Base-by-base conservation (phyloP, 352 stramenopile species). In the Pythium volutum region DNA sequence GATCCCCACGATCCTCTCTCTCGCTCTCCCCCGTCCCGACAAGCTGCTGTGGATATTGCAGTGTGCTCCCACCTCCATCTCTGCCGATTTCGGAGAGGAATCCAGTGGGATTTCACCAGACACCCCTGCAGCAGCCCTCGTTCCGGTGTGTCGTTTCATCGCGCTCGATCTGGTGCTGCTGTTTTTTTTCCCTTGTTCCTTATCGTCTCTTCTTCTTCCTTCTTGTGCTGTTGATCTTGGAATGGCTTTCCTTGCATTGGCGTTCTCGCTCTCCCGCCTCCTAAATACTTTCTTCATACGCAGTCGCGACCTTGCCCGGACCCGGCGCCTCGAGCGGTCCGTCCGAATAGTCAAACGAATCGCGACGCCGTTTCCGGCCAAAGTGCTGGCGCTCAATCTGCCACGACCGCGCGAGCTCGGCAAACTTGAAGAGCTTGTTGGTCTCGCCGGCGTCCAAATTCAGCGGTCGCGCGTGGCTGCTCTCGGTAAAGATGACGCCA, bases 241-340 rank as follows among this genome's bases (percentile, higher is more conserved):
- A 15, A 9, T 10, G 6, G 36, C 14, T 43, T 36, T 8, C 14
- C 31, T 47, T 46, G 23, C 31, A 27, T 33, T 48, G 26, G n/a
- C 31, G 31, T 47, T 42, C n/a, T n/a, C n/a, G n/a, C n/a, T n/a
- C n/a, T n/a, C n/a, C n/a, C n/a, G n/a, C n/a, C n/a, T 51, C 66
- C 79, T 91, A 91, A 88, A 91, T 91, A 88, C 82, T 91, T 83
- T 91, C 82, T 85, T 91, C 82, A 84, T 88, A 89, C 71, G 82
- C 76, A n/a, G n/a, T n/a, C 60, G 79, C 55, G 64, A 89, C 67
- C 69, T 88, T 89, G 51, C 66, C 57, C 33, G 78, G 71, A 14
- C 66, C 57, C 29, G 78, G 71, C 16, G 75, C 70, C 36, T 89
- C 79, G 52, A 89, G 62, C 18, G 76, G 67, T 8, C 73, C 62